Base-by-base conservation (phyloP, 106 monocot species). In the Triglochin maritima region DNA sequence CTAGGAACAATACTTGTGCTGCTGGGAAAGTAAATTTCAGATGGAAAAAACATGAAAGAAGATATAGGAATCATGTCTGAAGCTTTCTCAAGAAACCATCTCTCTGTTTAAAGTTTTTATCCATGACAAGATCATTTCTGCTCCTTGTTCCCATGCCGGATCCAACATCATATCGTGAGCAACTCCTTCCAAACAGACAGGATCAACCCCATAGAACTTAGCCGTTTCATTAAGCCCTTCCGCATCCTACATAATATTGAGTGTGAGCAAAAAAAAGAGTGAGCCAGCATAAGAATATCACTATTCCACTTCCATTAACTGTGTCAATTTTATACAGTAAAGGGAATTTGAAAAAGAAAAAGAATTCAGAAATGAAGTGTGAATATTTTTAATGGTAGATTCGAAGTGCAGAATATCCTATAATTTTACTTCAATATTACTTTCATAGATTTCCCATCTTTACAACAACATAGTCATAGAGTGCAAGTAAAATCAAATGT, bases 111-210 rank as follows among this genome's bases (percentile, higher is more conserved):
- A 65, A 43, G 50, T 63, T 49, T 76, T 79, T 16, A 93, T 66
- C 88, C 92, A 88, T 57, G 77, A 78, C 49, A 83, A 57, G 44
- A 93, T 79, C 17, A 62, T 65, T 71, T 83, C 72, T 58, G 92
- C 88, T 55, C 88, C 88, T 63, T 83, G 83, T 52, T 88, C 77
- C 92, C 92, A 88, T 7, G 76, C 69, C 69, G 68, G 74, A 74
- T 88, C 92, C 41, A 93, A 46, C 88, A 93, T 88, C 77, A 92
- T 67, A 62, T 92, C 85, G 71, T 92, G 92, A 4, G 85, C 87
- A 69, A 88, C 77, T 3, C 85, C 92, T 60, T 88, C 76, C 49
- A 88, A 56, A 49, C 78, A 81, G 13, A 85, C 67, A 46, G 87
- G 78, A 58, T 77, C 65, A 3, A 83, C 77, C 49, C 53, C 73